These are phyloP conservation scores for Fraxinus velutina DNA, from an alignment of 305 asterid species.

Conservation along the genomic window DNA sequence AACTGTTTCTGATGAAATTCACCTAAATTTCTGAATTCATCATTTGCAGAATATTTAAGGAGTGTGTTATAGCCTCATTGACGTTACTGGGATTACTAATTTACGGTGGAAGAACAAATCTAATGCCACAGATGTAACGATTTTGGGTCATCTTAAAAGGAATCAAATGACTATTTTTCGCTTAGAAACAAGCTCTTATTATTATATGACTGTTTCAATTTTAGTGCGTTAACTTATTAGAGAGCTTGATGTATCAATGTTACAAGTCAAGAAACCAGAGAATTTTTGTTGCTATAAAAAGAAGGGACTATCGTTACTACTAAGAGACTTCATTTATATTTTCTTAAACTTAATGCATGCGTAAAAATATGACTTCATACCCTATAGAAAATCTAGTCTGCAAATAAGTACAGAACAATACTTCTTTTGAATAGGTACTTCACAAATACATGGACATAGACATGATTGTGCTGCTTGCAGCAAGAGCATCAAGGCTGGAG, in stretches of 20 bases:
- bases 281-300: neutral
- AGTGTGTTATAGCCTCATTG: no score
- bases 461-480: conserved; percentile 26
- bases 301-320: neutral
- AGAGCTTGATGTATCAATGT: neutral
- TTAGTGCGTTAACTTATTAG: neutral
- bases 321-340: neutral
- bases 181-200: no score
- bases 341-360: neutral
- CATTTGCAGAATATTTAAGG: no score
- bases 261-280: neutral
- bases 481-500: conserved; percentile 35
- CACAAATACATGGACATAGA: conserved; percentile 31
- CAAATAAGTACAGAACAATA: neutral
- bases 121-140: no score
- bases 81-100: no score
- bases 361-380: neutral
- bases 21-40: no score
- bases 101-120: no score
- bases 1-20: no score
- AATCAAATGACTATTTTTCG: no score
- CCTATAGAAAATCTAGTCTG: neutral
- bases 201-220: no score
- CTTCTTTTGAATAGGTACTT: conserved; percentile 18
- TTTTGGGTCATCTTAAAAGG: no score